Evolutionary conservation across 2,329 filamentous ascomycete genomes (phyloP), one percentile per base, ranked within the genome.

Genomic region (Metarhizium robertsii): DNA sequence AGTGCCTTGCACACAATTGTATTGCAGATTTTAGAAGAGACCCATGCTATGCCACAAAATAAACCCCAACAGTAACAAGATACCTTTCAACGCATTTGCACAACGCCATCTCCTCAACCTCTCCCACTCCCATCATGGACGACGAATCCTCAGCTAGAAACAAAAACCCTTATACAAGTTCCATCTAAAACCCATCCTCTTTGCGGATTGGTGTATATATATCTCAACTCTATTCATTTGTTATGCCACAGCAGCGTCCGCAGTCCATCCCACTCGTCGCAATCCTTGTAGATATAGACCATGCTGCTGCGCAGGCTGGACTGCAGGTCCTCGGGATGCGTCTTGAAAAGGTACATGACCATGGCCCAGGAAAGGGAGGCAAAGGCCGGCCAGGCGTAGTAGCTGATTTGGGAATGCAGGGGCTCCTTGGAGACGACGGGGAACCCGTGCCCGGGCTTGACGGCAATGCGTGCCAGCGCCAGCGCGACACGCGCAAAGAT

Each of bases 331-430:
- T 95, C 90, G 5, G 94, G 91, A 74, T 97, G 86, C 81, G 88
- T 89, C 64, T 88, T 83, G 77, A 96, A 99, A 58, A 99, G 73
- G 74, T 92, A 90, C 94, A 99, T 99, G 60, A 99, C 91, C 66
- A 84, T 77, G 4, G 87, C 94, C 94, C 94, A 99, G 66, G 87
- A 95, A 61, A 92, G 65, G 63, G 87, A 88, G 46, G 94, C 92
- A 73, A 99, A 99, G 2, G 87, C 86, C 2, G 92, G 90, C 92
- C 94, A 99, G 55, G 89, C 89, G 67, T 92, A 86, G 68, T 83
- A 69, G 64, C 76, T 80, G 64, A 90, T 83, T 62, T 55, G 70
- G 58, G 67, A 68, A 69, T 69, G 75, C 64, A 74, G 61, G 59
- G 71, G 62, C 69, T 80, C 75, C 57, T 66, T 69, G 60, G 75